A percentile compares a stretch with the other conserved stretches of the same genome.
Evolutionary conservation across 2,329 filamentous ascomycete species (phyloP).

Genomic region (Fusarium graminum): DNA sequence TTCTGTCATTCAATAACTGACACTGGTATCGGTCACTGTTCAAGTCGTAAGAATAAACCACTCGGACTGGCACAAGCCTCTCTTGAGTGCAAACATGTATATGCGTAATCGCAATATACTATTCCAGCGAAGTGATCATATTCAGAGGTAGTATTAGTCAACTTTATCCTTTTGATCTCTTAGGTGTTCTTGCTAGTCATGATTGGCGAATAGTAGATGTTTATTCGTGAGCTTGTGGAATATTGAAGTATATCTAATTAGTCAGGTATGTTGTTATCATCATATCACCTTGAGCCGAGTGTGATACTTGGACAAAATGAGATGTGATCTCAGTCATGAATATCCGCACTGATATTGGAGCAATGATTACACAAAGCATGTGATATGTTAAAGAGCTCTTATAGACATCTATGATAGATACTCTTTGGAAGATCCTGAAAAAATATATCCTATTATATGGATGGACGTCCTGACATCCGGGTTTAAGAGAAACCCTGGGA

Average conservation of each 20-base stretch:
- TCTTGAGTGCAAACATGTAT: not conserved
- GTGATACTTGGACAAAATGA: slow-evolving; percentile 31
- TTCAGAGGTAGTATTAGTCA: not conserved
- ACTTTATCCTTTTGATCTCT: not conserved
- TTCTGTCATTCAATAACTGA: not conserved
- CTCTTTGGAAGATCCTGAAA: too few species aligned
- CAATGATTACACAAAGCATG: too few species aligned
- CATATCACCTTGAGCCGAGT: slow-evolving; percentile 35
- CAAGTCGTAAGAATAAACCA: not conserved
- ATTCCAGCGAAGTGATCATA: not conserved
- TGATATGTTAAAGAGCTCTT: too few species aligned
- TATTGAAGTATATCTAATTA: slow-evolving; percentile 19
- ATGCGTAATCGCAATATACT: not conserved
- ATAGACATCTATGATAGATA: too few species aligned
- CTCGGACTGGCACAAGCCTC: slow-evolving; percentile 2
- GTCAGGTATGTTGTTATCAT: slow-evolving; percentile 28
- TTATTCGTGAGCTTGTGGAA: not conserved
- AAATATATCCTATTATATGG: too few species aligned
- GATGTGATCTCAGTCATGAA: slow-evolving; percentile 15
- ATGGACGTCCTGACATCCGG: too few species aligned
- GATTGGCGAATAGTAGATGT: not conserved
- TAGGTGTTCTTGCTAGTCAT: not conserved
- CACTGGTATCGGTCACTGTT: not conserved
- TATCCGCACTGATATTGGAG: too few species aligned
- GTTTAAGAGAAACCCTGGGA: too few species aligned